Evolutionary conservation across 1,284 basidiomycete species (phyloP).

Genomic region (Abortiporus biennis): DNA sequence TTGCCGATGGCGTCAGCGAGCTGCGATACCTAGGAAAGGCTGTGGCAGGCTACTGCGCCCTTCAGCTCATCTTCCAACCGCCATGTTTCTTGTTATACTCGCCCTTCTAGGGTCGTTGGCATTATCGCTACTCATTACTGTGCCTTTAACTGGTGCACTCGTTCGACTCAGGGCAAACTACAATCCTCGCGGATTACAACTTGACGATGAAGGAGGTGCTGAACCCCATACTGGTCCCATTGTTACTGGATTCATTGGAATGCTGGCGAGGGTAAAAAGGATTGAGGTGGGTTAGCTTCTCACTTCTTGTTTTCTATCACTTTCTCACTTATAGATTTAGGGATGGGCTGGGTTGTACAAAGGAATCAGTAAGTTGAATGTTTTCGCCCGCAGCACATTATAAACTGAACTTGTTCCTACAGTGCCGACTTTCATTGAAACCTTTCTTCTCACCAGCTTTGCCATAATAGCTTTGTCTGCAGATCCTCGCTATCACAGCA

Average conservation of each 20-base stretch:
- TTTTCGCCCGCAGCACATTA: neutral
- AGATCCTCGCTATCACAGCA: constrained; percentile 51
- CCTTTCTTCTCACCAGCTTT: constrained; percentile 50
- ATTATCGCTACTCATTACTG: constrained; percentile 34
- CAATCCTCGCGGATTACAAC: constrained; percentile 76
- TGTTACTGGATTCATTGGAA: constrained; percentile 56
- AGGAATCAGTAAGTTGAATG: constrained; percentile 58
- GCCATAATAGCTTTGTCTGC: constrained; percentile 51
- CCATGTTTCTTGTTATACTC: constrained; percentile 35
- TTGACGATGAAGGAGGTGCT: constrained; percentile 74
- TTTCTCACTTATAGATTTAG: constrained; percentile 28
- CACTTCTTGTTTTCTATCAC: too few relatives aligned
- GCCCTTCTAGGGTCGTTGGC: constrained; percentile 44
- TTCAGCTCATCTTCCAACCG: constrained; percentile 14
- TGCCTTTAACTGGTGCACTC: constrained; percentile 63
- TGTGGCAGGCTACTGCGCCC: too few relatives aligned
- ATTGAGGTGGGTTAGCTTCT: constrained; percentile 52
- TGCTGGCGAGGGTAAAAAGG: constrained; percentile 67
- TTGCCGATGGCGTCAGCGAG: constrained; percentile 5
- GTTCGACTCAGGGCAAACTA: constrained; percentile 76
- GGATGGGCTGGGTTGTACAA: constrained; percentile 81
- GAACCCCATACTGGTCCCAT: constrained; percentile 71
- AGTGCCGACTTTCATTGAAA: constrained; percentile 73
- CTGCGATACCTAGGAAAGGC: too few relatives aligned
- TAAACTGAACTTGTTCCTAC: constrained; percentile 14